Conservation (phyloP, 129 eudicot genomes). For the Oenanthe sinensis region DNA sequence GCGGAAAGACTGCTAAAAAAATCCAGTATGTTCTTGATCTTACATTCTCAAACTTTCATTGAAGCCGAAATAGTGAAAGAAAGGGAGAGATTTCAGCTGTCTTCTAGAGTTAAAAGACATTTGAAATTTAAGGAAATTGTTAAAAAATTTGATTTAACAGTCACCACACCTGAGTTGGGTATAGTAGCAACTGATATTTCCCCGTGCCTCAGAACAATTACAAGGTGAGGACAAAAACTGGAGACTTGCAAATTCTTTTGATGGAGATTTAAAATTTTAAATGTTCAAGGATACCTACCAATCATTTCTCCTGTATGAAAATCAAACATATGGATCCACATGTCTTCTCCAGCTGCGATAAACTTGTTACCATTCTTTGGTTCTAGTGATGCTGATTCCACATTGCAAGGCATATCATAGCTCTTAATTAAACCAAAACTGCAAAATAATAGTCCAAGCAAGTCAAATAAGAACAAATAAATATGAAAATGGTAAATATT, state of each 20-base stretch:
- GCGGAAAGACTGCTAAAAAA: not conserved
- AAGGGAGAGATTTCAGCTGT: not conserved
- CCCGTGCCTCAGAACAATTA: not conserved
- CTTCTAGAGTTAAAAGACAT: not conserved
- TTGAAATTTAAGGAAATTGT: not conserved
- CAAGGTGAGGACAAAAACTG: not conserved
- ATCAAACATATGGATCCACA: constrained; percentile 80
- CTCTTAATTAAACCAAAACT: constrained; percentile 92
- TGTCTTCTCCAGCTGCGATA: constrained; percentile 84
- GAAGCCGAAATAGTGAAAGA: not conserved
- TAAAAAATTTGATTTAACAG: not conserved
- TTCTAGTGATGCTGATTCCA: constrained; percentile 88
- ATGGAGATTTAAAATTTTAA: not conserved
- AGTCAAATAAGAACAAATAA: not conserved
- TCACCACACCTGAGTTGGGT: not conserved
- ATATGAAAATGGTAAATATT: not conserved
- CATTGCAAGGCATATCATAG: constrained; percentile 70
- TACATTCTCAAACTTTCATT: not conserved
- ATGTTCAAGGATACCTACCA: constrained; percentile 34
- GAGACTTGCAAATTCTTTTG: not conserved
- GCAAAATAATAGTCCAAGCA: constrained; percentile 3
- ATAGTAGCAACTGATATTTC: not conserved
- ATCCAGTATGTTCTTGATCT: not conserved
- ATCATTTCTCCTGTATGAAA: constrained; percentile 65
- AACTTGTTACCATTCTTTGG: constrained; percentile 79